These are phyloP conservation scores for Dothidotthia symphoricarpi DNA, from an alignment of 2,329 filamentous ascomycete species.

Conservation along the genomic window DNA sequence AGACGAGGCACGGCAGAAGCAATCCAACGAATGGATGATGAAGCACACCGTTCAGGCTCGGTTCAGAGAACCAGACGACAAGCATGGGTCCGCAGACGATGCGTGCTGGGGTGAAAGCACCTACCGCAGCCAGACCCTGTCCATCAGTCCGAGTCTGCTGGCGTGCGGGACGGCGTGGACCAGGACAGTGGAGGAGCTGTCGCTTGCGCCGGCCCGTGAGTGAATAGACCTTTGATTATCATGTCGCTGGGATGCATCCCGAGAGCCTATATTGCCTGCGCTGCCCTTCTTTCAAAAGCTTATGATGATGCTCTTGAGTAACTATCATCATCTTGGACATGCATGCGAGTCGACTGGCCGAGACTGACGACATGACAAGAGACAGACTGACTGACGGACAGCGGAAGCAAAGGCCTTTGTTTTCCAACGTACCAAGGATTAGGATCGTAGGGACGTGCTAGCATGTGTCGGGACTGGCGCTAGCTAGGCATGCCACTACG, in stretches of 20 bases:
- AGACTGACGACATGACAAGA: constrained; percentile 33
- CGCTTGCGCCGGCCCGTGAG: constrained; percentile 39
- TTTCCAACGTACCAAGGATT: constrained; percentile 38
- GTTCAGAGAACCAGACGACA: constrained; percentile 29
- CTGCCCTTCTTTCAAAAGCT: constrained; percentile 8
- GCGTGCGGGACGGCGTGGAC: constrained; percentile 43
- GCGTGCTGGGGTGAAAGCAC: constrained; percentile 36
- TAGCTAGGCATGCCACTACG: constrained; percentile 26
- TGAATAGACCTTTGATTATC: constrained; percentile 14
- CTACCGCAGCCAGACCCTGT: constrained; percentile 36
- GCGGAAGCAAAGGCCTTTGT: constrained; percentile 28
- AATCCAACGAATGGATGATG: constrained; percentile 39
- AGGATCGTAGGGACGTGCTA: constrained; percentile 25
- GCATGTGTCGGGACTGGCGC: constrained; percentile 38
- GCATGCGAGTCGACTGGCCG: constrained; percentile 39
- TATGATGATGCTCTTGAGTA: too few species aligned
- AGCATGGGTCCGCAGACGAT: constrained; percentile 37
- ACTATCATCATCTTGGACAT: too few species aligned
- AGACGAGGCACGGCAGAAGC: constrained; percentile 44
- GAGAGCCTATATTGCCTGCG: constrained; percentile 1
- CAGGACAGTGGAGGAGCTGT: constrained; percentile 37
- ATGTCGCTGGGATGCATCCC: constrained; percentile 10
- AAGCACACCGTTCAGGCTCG: constrained; percentile 40
- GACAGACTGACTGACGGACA: too few species aligned
- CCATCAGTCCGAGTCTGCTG: constrained; percentile 37